These are phyloP conservation scores for Leccinum insolens DNA, from an alignment of 1,284 basidiomycete genomes.

Conservation along the genomic window DNA sequence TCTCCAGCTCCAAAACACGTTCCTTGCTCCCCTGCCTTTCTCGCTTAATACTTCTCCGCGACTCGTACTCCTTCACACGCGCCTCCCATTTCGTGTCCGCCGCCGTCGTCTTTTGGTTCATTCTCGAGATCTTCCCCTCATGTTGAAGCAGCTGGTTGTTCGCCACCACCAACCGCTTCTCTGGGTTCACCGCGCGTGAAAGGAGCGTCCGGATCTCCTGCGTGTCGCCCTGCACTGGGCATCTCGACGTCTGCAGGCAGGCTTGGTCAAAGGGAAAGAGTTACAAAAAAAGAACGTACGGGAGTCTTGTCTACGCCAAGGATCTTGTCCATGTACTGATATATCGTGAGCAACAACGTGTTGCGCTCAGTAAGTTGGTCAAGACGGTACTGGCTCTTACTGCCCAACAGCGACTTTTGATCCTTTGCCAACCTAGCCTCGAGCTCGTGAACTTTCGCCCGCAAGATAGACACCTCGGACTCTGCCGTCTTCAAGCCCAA, in stretches of 20 bases:
- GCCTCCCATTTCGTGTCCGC: slow-evolving; percentile 92
- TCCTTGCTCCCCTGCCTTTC: slow-evolving; percentile 97
- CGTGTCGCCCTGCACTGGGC: slow-evolving; percentile 65
- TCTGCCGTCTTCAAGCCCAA: slow-evolving; percentile 66
- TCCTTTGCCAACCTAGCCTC: slow-evolving; percentile 86
- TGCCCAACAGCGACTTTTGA: slow-evolving; percentile 70
- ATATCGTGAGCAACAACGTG: slow-evolving; percentile 88
- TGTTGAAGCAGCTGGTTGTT: slow-evolving; percentile 81
- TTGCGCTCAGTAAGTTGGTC: slow-evolving; percentile 93
- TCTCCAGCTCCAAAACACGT: slow-evolving; percentile 69
- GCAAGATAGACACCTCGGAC: slow-evolving; percentile 59
- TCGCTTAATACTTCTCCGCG: slow-evolving; percentile 89
- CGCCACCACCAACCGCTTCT: slow-evolving; percentile 79
- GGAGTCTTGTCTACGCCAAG: slow-evolving; percentile 85
- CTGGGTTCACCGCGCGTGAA: slow-evolving; percentile 77
- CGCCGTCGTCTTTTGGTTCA: slow-evolving; percentile 68
- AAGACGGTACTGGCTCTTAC: slow-evolving; percentile 76
- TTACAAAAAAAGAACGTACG: slow-evolving; percentile 47
- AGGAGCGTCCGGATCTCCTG: slow-evolving; percentile 74
- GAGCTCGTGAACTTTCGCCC: slow-evolving; percentile 69
- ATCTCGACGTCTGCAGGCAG: slow-evolving; percentile 56
- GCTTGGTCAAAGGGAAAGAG: slow-evolving; percentile 1
- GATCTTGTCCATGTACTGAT: slow-evolving; percentile 95
- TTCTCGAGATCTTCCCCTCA: slow-evolving; percentile 79
- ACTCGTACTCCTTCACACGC: slow-evolving; percentile 89